These are phyloP conservation scores for Funneliformis geosporum DNA, from an alignment of 192 early-diverging fungal genomes.

Conservation along the genomic window DNA sequence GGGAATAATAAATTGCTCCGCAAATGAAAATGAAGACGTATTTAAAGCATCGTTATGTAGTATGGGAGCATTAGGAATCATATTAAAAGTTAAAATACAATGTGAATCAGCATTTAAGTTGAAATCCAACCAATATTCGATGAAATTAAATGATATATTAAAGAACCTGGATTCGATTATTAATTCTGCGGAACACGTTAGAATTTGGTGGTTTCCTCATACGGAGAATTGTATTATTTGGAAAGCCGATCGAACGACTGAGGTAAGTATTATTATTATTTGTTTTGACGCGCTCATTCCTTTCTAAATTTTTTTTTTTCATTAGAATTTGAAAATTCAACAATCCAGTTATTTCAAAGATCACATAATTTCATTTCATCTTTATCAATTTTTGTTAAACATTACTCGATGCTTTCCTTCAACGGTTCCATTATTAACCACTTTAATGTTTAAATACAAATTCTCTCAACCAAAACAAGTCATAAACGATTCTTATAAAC, in stretches of 20 bases:
- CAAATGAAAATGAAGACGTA: conserved; percentile 46
- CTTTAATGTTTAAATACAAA: conserved; percentile 56
- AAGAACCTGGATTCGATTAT: conserved; percentile 52
- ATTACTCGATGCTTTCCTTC: conserved; percentile 52
- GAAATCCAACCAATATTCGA: conserved; percentile 67
- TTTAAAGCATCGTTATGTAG: conserved; percentile 71
- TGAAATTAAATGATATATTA: conserved; percentile 56
- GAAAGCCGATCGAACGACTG: conserved; percentile 62
- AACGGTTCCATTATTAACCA: conserved; percentile 51
- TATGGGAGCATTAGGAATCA: conserved; percentile 68
- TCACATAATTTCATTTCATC: conserved; percentile 40
- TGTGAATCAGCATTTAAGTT: conserved; percentile 65
- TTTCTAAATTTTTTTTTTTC: background rate
- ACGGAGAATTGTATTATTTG: conserved; percentile 69
- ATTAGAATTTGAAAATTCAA: background rate
- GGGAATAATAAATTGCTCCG: conserved; percentile 52
- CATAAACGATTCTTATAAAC: conserved; percentile 63
- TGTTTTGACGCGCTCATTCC: background rate
- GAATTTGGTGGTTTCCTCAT: conserved; percentile 81
- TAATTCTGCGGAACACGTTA: conserved; percentile 69
- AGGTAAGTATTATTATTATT: conserved; percentile 28
- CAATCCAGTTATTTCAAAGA: conserved; percentile 30
- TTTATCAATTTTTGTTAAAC: conserved; percentile 61
- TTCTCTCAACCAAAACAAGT: conserved; percentile 50
- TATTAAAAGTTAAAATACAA: conserved; percentile 66